Evolutionary conservation across 116 monocot species (phyloP).

Genomic region (Posidonia oceanica): DNA sequence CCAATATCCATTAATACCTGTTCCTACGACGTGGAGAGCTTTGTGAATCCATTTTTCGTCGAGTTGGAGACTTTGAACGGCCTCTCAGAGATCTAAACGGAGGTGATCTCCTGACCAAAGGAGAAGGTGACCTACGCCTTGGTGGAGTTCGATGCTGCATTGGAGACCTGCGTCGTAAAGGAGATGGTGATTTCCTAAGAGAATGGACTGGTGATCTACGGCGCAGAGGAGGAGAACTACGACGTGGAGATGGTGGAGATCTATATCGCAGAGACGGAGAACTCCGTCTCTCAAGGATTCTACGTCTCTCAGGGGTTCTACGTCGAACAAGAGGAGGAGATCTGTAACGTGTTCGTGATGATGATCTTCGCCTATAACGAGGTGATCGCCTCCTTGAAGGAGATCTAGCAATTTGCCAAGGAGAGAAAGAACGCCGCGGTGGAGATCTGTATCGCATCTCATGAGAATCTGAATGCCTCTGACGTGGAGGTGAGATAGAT

Average conservation of each 20-base stretch:
- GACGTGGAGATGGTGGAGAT: conserved; percentile 15
- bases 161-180: conserved; percentile 15
- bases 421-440: conserved; percentile 26
- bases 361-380: conserved; percentile 24
- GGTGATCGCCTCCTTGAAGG: conserved; percentile 32
- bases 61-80: neutral
- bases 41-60: conserved; percentile 10
- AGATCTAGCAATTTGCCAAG: conserved; percentile 20
- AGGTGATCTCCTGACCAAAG: conserved; percentile 37
- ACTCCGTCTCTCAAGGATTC: conserved; percentile 21
- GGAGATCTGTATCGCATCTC: conserved; percentile 17
- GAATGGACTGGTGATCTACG: conserved; percentile 35
- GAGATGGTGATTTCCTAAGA: conserved; percentile 37
- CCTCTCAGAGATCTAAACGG: conserved; percentile 21
- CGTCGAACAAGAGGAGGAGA: conserved; percentile 22
- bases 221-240: conserved; percentile 23
- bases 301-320: conserved; percentile 21
- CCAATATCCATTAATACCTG: conserved; percentile 22
- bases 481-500: conserved; percentile 36
- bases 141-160: conserved; percentile 2
- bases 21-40: conserved; percentile 24
- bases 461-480: conserved; percentile 24
- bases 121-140: conserved; percentile 23
- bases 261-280: conserved; percentile 21
- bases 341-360: conserved; percentile 13